A percentile compares a stretch with the other conserved stretches of the same genome.
Conservation (phyloP, 2,329 filamentous ascomycete genomes). For the Tympanopsis confertula region DNA sequence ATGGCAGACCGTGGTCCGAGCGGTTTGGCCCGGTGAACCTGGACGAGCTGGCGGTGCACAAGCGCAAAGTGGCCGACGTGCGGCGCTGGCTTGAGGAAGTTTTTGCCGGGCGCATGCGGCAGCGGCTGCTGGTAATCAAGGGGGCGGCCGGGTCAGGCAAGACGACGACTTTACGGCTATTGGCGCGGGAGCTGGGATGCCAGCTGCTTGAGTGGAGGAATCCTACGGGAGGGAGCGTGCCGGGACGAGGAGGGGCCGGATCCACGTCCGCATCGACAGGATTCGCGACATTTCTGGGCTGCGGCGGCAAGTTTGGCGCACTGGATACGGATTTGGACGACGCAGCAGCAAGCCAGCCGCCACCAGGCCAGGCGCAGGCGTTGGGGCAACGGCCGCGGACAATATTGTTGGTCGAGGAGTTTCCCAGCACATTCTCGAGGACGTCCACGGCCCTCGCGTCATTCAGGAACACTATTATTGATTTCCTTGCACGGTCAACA, state of each 20-base stretch:
- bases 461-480: slow-evolving; percentile 65
- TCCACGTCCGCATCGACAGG: slow-evolving; percentile 64
- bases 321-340: slow-evolving; percentile 35
- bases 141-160: slow-evolving; percentile 87
- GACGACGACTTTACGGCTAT: slow-evolving; percentile 70
- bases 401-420: slow-evolving; percentile 70
- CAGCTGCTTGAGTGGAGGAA: slow-evolving; percentile 87
- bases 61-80: slow-evolving; percentile 83
- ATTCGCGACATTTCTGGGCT: slow-evolving; percentile 83
- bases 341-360: slow-evolving; percentile 9
- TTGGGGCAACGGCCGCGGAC: slow-evolving; percentile 23
- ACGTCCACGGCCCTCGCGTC: slow-evolving; percentile 53
- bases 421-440: slow-evolving; percentile 63
- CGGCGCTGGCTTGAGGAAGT: slow-evolving; percentile 71
- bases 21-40: slow-evolving; percentile 65
- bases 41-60: slow-evolving; percentile 84
- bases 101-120: slow-evolving; percentile 48
- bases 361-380: slow-evolving; percentile 13
- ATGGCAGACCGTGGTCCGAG: slow-evolving; percentile 80
- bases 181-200: slow-evolving; percentile 64
- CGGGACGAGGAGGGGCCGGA: slow-evolving; percentile 39
- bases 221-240: slow-evolving; percentile 48
- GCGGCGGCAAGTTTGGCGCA: slow-evolving; percentile 69
- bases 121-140: slow-evolving; percentile 74
- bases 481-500: slow-evolving; percentile 60